These are phyloP conservation scores for Simplicillium sp. DNA, from an alignment of 2,329 filamentous ascomycete genomes.

Conservation along the genomic window DNA sequence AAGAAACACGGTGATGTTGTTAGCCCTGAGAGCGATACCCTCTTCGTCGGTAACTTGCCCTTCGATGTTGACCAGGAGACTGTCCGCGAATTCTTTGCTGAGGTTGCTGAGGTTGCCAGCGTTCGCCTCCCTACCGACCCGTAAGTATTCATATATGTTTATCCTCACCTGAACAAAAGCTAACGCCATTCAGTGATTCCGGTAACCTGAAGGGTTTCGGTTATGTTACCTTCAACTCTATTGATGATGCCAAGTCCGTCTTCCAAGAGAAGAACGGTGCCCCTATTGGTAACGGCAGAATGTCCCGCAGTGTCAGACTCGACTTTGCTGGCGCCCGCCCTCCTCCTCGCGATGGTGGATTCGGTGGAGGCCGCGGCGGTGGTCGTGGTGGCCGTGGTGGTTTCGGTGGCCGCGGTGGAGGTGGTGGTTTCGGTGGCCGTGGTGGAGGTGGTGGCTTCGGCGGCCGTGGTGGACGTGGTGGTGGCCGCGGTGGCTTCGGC, in stretches of 20 bases:
- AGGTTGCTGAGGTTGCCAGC: slow-evolving; percentile 61
- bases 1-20: slow-evolving; percentile 67
- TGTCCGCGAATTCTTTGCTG: slow-evolving; percentile 64
- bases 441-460: slow-evolving; percentile 41
- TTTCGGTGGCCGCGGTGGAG: slow-evolving; percentile 30
- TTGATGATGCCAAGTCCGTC: slow-evolving; percentile 75
- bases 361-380: slow-evolving; percentile 41
- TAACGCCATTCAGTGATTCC: slow-evolving; percentile 46
- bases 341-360: slow-evolving; percentile 44
- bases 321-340: slow-evolving; percentile 68
- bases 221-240: slow-evolving; percentile 73
- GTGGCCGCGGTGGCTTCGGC: slow-evolving; percentile 42
- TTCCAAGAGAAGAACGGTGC: slow-evolving; percentile 62
- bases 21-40: slow-evolving; percentile 73
- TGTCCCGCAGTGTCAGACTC: slow-evolving; percentile 67
- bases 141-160: slow-evolving; percentile 29
- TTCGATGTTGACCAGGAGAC: slow-evolving; percentile 74
- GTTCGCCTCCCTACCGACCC: slow-evolving; percentile 82
- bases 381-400: slow-evolving; percentile 38
- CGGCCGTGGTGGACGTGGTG: slow-evolving; percentile 42
- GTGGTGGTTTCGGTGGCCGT: slow-evolving; percentile 35
- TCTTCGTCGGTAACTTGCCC: slow-evolving; percentile 86
- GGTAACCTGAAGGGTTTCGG: slow-evolving; percentile 87
- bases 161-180: slow-evolving; percentile 1
- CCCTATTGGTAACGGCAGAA: slow-evolving; percentile 52